Evolutionary conservation across 345 rosid species (phyloP).

Genomic region (Salix arbutifolia): DNA sequence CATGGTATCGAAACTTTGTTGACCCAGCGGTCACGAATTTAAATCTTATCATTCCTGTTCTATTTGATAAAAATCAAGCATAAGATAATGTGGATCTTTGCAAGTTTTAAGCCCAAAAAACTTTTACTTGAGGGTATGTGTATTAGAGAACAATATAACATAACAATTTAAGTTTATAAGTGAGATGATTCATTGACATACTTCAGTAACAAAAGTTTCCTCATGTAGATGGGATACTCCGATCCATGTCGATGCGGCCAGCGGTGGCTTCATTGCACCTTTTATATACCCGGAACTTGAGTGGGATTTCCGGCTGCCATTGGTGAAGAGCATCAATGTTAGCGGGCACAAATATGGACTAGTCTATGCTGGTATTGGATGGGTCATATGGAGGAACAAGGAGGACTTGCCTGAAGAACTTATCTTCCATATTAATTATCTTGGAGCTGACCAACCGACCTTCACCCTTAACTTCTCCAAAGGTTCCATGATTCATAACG

Average conservation of each 20-base stretch:
- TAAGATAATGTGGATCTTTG: rapidly evolving
- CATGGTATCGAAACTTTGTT: no score
- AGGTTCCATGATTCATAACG: not conserved
- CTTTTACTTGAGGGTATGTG: no score
- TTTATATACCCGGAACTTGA: constrained; percentile 21
- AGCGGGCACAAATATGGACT: constrained; percentile 32
- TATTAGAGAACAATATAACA: no score
- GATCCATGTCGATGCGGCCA: constrained; percentile 29
- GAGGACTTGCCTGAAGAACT: constrained; percentile 28
- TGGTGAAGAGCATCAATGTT: constrained; percentile 29
- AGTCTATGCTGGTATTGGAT: constrained; percentile 26
- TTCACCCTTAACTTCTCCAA: constrained; percentile 33
- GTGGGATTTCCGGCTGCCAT: constrained; percentile 29
- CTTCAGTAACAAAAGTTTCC: no score
- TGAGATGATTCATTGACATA: no score
- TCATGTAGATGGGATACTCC: constrained; percentile 19
- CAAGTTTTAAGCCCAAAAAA: no score
- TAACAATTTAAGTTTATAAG: rapidly evolving
- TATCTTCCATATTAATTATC: constrained; percentile 27
- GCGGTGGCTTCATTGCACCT: constrained; percentile 30
- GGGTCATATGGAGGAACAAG: constrained; percentile 29
- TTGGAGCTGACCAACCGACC: constrained; percentile 29
- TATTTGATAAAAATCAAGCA: no score
- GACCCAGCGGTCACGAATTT: no score
- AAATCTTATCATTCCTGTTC: no score